A percentile compares a stretch with the other conserved stretches of the same genome.
phyloP scores from a whole-genome alignment of 768 basidiomycete genomes.

The Suillus subaureus region DNA sequence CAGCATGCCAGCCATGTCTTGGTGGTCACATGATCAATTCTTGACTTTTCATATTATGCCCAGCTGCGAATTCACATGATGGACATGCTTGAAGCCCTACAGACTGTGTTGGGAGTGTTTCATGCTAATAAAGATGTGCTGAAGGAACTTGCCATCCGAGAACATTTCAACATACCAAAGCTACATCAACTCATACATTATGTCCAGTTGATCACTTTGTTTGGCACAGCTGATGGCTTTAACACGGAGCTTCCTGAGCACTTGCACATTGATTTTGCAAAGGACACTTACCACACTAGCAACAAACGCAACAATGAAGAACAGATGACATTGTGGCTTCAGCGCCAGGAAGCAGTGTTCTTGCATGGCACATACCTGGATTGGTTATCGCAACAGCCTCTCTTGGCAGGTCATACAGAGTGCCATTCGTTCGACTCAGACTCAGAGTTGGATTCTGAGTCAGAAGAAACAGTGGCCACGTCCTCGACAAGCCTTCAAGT shows the following conservation, averaged over 20 bases:
- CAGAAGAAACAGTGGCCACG: not conserved
- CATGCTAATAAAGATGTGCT: constrained; percentile 35
- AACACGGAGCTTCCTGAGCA: constrained; percentile 40
- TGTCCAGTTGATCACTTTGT: constrained; percentile 21
- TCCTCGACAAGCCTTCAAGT: not conserved
- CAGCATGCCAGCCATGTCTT: constrained; percentile 24
- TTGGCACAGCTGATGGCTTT: constrained; percentile 35
- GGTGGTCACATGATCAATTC: constrained; percentile 23
- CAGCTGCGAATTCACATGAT: constrained; percentile 30
- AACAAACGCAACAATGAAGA: constrained; percentile 30
- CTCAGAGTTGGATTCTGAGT: not conserved
- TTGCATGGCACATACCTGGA: constrained; percentile 28
- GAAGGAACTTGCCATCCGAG: constrained; percentile 21
- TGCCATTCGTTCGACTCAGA: not conserved
- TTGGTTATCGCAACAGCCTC: constrained; percentile 18
- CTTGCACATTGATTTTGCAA: constrained; percentile 42
- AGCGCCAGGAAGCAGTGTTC: constrained; percentile 21
- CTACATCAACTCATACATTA: constrained; percentile 36
- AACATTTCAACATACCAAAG: constrained; percentile 42
- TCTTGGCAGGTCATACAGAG: not conserved
- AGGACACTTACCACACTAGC: constrained; percentile 21
- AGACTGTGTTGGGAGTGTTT: constrained; percentile 27
- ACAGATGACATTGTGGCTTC: constrained; percentile 38
- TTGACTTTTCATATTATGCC: constrained; percentile 39
- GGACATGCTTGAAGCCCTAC: constrained; percentile 26